A percentile compares a stretch with the other conserved stretches of the same genome.
Conservation (phyloP, 148 eudicot species). For the Vaccinium myrtillus region DNA sequence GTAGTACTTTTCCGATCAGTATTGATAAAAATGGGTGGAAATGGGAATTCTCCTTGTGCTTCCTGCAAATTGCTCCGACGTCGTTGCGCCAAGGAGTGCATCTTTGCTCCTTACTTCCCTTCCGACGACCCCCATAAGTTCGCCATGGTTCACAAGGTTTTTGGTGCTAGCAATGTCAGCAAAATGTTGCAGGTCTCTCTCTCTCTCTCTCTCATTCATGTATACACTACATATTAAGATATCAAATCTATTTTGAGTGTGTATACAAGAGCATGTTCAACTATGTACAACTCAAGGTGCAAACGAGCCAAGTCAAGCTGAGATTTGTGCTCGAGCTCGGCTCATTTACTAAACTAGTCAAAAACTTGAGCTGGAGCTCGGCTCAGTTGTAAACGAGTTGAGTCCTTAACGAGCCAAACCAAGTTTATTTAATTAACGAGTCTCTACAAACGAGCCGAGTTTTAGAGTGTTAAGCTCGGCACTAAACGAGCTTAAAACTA, state of each 20-base stretch:
- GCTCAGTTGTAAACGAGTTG: no score
- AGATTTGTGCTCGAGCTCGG: no score
- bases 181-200: constrained; percentile 80
- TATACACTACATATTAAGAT: not conserved
- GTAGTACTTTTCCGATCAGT: no score
- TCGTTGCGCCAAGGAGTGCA: constrained; percentile 87
- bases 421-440: no score
- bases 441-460: no score
- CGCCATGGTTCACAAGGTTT: constrained; percentile 91
- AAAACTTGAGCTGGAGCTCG: no score
- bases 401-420: no score
- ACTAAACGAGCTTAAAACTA: no score
- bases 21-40: constrained; percentile 49
- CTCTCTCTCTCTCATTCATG: constrained; percentile 12
- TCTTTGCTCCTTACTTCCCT: constrained; percentile 92
- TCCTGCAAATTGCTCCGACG: constrained; percentile 92
- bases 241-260: not conserved
- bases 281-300: not conserved
- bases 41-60: constrained; percentile 87
- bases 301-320: no score
- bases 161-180: constrained; percentile 96
- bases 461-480: no score
- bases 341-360: no score
- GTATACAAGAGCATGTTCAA: not conserved
- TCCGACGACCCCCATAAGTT: constrained; percentile 86